Evolutionary conservation across 2,329 filamentous ascomycete species (phyloP), one percentile per base, ranked within the genome.

Genomic region (Emergomyces orientalis): DNA sequence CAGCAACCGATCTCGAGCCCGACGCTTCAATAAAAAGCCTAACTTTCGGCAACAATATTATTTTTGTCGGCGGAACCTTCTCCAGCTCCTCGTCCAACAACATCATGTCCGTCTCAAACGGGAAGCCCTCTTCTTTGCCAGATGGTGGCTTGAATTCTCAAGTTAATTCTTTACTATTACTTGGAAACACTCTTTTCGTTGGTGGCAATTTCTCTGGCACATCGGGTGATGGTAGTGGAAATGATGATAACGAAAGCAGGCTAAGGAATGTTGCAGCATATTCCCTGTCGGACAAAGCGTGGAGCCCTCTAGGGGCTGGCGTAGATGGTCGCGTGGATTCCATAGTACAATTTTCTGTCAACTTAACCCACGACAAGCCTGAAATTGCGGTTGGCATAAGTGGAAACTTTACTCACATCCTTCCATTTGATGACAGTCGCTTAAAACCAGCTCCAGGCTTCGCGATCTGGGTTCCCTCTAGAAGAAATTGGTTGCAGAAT

Each of bases 381-480:
- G 90, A 96, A 72, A 83, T 84, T 14, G 90, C 88, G 27, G 82
- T 97, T 65, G 86, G 88, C 1, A 80, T 99, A 64, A 93, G 87
- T 58, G 94, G 94, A 6, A 81, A 85, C 64, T 99, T 99, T 74
- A 82, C 84, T 19, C 79, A 86, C 61, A 85, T 96, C 65, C 82
- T 87, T 68, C 68, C 51, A 30, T 62, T 61, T 19, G 85, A 79
- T 43, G 80, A 80, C 66, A 87, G 87, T 67, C 74, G 81, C 7
- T 82, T 85, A 11, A 81, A 87, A 34, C 70, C 82, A 9, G 88
- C 86, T 0, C 76, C 85, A 59, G 91, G 92, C 1, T 91, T 99
- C 70, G 93, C 91, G 17, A 81, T 97, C 45, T 99, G 94, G 94
- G 88, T 97, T 8, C 90, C 90, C 2, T 95, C 91, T 3, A 81